Evolutionary conservation across 192 early-diverging fungal genomes (phyloP), one percentile per base, ranked within the genome.

Genomic region (Helicostylum pulchrum): DNA sequence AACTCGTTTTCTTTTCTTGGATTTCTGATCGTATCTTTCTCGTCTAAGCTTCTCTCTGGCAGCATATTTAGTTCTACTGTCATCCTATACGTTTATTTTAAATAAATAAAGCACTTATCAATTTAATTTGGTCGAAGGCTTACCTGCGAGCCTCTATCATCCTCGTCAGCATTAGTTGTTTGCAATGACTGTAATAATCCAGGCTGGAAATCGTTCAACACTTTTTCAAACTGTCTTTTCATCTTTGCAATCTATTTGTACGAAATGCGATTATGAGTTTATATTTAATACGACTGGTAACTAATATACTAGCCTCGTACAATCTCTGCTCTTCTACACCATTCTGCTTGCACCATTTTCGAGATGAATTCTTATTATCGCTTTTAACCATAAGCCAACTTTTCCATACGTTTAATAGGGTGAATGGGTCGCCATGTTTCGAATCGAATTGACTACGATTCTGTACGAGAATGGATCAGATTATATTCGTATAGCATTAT

Each of bases 301-400:
- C 49, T 34, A 36, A 51, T n/a, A 11, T 7, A 31, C 36, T 10
- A 62, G 66, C 73, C 71, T 89, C 87, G 64, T 89, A 89, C 34
- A 89, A 39, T 26, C 87, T 77, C 56, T 89, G 87, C 61, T 89
- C 87, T 71, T 89, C 87, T 14, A 87, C 61, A n/a, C 87, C 87
- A 70, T 78, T 75, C 17, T 72, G 68, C 34, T 65, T 73, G 54
- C 84, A 88, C 87, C 87, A 89, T n/a, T 57, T 67, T 32, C 70
- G 56, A 3, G 86, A 88, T 15, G 74, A 80, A 53, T 80, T 66
- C 67, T 74, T 67, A 48, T 73, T 52, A 15, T 73, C 73, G 6
- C 72, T 73, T 64, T 88, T 88, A 0, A 76, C 72, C 17, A 76
- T 58, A 20, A 88, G 50, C 87, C 87, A 88, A 21, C 79, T 77